Evolutionary conservation across 164 flowering plant genomes (phyloP), one percentile per base, ranked within the genome.

Genomic region (Paratinospora sagittata): DNA sequence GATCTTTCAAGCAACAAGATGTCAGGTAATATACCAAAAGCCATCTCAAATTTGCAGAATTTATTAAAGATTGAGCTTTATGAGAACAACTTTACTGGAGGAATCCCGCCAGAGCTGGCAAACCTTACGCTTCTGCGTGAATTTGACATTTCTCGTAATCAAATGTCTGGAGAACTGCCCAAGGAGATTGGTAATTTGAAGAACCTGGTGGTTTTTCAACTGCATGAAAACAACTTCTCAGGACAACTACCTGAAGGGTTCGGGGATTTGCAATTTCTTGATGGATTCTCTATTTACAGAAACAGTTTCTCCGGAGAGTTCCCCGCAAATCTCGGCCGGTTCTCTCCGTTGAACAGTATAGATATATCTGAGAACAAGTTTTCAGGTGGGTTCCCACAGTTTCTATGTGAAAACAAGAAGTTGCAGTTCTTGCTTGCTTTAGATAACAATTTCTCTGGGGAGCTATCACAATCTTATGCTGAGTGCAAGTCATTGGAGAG

Each of bases 331-430:
- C 73, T 95, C 45, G 99, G 98, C 62, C 73, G 90, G 23, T 90
- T 81, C 68, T 88, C 99, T 0, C 91, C 89, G 0, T 69, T 95
- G 70, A 62, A 63, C 21, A 84, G 83, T 30, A 63, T 95, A 8
- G 99, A 95, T 83, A 87, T 95, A 74, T 95, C 99, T 0, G 98
- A 95, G 72, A 95, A 95, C 75, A 74, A 81, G 37, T 93, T 95
- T 55, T 82, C 98, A 0, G 99, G 99, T 63, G 66, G 30, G 1
- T 90, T 95, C 45, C 99, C 98, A 0, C 74, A 75, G 47, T 89
- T 79, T 86, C 78, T 95, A 70, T 95, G 99, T 74, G 80, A 80
- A 65, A 81, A 68, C 61, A 76, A 75, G 30, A 81, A 70, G 9
- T 72, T 95, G 26, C 74, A 67, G 75, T 63, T 68, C 72, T 83